Percentiles rank a stretch among this genome's conserved stretches.
Conservation (phyloP, 140 eudicot genomes). For the Cichorium intybus region DNA sequence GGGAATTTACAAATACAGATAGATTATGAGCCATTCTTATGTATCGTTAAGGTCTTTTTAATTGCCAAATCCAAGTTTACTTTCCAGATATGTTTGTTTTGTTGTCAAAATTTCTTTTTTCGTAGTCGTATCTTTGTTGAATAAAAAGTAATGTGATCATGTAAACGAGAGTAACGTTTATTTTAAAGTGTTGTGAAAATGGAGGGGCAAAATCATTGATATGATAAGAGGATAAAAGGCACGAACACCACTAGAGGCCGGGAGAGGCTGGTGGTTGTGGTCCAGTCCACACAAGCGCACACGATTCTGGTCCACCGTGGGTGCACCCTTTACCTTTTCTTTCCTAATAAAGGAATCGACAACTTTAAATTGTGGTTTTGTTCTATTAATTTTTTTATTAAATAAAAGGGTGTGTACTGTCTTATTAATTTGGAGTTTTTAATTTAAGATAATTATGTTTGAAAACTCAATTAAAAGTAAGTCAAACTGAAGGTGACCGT, state of each 20-base stretch:
- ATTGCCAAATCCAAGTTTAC: not conserved
- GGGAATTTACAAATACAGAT: not conserved
- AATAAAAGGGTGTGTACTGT: not conserved
- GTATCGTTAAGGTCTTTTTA: not conserved
- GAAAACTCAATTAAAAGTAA: not conserved
- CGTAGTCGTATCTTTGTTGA: not conserved
- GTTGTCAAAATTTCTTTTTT: not conserved
- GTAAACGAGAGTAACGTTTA: not conserved
- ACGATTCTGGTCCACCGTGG: slow-evolving; percentile 23
- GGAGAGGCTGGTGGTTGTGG: slow-evolving; percentile 15
- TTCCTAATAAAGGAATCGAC: slow-evolving; percentile 1
- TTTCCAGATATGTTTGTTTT: not conserved
- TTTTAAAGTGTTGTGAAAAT: slow-evolving; percentile 7
- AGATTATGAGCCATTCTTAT: slow-evolving; percentile 10
- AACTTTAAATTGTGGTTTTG: slow-evolving; percentile 8
- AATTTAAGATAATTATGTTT: not conserved
- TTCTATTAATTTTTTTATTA: not conserved
- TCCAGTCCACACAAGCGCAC: slow-evolving; percentile 19
- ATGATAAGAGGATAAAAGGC: not conserved
- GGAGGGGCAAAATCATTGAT: not conserved
- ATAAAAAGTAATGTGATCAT: not conserved
- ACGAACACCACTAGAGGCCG: slow-evolving; percentile 2
- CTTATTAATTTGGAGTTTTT: not conserved
- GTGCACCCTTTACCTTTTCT: not conserved
- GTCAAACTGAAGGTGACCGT: not conserved